phyloP scores from a whole-genome alignment of 495 filamentous ascomycete genomes.

The Friedmanniomyces simplex region DNA sequence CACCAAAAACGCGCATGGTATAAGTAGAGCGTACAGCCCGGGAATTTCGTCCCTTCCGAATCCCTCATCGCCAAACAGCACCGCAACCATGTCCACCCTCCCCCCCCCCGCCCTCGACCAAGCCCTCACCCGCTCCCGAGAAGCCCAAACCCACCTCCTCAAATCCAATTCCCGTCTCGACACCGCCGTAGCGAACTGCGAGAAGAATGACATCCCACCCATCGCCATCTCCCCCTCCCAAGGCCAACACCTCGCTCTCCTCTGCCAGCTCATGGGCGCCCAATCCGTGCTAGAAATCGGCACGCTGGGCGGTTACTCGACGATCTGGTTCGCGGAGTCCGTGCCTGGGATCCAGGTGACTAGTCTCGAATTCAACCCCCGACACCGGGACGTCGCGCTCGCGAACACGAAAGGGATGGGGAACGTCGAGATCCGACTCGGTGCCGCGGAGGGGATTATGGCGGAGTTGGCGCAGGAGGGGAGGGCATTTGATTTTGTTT shows the following conservation, averaged over 20 bases:
- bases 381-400: slow-evolving; percentile 34
- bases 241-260: slow-evolving; percentile 37
- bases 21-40: no score
- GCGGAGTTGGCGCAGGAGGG: slow-evolving; percentile 33
- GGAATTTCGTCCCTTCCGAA: no score
- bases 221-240: slow-evolving; percentile 34
- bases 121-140: not conserved
- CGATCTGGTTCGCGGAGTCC: slow-evolving; percentile 41
- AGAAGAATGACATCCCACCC: slow-evolving; percentile 16
- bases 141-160: slow-evolving; percentile 8
- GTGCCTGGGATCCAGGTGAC: slow-evolving; percentile 35
- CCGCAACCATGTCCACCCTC: not conserved
- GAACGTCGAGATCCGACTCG: slow-evolving; percentile 37
- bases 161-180: slow-evolving; percentile 10
- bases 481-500: slow-evolving; percentile 39
- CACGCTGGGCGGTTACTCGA: slow-evolving; percentile 42
- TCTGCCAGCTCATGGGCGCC: slow-evolving; percentile 29
- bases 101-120: not conserved
- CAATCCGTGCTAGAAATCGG: slow-evolving; percentile 42
- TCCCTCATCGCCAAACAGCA: not conserved
- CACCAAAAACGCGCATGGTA: no score
- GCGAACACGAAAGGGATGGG: slow-evolving; percentile 33
- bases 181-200: slow-evolving; percentile 9
- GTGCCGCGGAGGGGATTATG: slow-evolving; percentile 38
- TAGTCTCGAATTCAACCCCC: slow-evolving; percentile 36